Evolutionary conservation across 2,329 filamentous ascomycete genomes (phyloP), one percentile per base, ranked within the genome.

Genomic region (Harringtonia lauricola): DNA sequence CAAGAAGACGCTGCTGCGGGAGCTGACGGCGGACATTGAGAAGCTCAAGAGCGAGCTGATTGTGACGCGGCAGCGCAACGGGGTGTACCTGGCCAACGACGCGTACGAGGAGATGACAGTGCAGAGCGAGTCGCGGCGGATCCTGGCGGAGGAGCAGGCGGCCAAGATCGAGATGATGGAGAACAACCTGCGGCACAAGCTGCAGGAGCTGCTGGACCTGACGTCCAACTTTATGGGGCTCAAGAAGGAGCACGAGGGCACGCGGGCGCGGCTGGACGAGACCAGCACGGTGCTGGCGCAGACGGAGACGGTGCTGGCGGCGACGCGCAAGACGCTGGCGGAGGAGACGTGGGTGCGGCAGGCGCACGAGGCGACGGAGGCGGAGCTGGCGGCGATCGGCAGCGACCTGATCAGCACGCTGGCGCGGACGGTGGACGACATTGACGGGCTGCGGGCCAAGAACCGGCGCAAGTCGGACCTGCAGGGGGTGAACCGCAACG

Each of bases 111-210:
- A 94, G 54, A 83, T 98, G 64, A 90, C 81, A 0, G 84, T 86
- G 6, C 82, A 95, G 59, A 95, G 85, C 62, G 92, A 98, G 62
- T 95, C 90, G 2, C 76, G 89, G 42, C 75, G 87, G 13, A 95
- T 96, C 49, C 74, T 96, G 33, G 84, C 83, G 52, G 90, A 96
- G 55, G 92, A 98, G 59, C 90, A 96, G 56, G 76, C 81, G 8
- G 88, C 90, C 52, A 90, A 87, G 60, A 88, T 98, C 38, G 87
- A 94, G 57, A 89, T 86, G 0, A 82, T 96, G 66, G 92, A 98
- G 60, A 76, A 76, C 31, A 95, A 92, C 55, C 69, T 98, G 43
- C 80, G 87, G 19, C 92, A 94, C 65, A 96, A 95, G 60, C 82
- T 94, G 2, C 88, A 96, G 55, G 89, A 98, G 59, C 71, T 98